phyloP scores from a whole-genome alignment of 2,329 filamentous ascomycete genomes.

The Ciborinia camelliae region DNA sequence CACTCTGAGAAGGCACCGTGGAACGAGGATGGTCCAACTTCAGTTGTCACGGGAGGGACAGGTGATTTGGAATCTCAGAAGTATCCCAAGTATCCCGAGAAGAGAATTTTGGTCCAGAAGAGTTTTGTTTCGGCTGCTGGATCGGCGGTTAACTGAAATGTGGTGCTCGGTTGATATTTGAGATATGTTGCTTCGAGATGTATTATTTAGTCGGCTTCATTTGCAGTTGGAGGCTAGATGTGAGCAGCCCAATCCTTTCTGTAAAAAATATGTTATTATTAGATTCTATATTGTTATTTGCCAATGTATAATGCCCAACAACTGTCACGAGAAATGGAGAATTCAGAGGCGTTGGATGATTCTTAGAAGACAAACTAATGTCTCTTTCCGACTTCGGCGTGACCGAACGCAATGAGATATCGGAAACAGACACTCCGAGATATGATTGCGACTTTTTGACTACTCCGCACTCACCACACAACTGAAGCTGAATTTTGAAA shows the following conservation, averaged over 20 bases:
- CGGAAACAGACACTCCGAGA: too few relatives aligned
- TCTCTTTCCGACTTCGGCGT: too few relatives aligned
- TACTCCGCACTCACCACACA: neutral
- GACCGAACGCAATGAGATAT: too few relatives aligned
- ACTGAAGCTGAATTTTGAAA: neutral
- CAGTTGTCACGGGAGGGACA: neutral
- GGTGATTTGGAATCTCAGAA: slow-evolving; percentile 4
- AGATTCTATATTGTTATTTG: neutral
- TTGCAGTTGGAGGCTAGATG: neutral
- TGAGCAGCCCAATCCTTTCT: neutral
- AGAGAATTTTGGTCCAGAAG: slow-evolving; percentile 3
- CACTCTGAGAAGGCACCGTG: neutral
- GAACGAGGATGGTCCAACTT: neutral
- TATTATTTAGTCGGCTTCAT: neutral
- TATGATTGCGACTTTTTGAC: neutral
- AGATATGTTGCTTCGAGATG: neutral
- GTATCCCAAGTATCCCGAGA: neutral
- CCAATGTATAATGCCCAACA: too few relatives aligned
- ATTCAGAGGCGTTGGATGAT: too few relatives aligned
- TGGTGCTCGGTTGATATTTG: neutral
- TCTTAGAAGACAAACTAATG: neutral
- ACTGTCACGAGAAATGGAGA: too few relatives aligned
- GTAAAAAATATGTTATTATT: neutral
- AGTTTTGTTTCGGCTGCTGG: slow-evolving; percentile 10
- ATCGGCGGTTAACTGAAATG: neutral